Evolutionary conservation across 805 yeast genomes (phyloP), one percentile per base, ranked within the genome.

Genomic region (Candida glaebosa): DNA sequence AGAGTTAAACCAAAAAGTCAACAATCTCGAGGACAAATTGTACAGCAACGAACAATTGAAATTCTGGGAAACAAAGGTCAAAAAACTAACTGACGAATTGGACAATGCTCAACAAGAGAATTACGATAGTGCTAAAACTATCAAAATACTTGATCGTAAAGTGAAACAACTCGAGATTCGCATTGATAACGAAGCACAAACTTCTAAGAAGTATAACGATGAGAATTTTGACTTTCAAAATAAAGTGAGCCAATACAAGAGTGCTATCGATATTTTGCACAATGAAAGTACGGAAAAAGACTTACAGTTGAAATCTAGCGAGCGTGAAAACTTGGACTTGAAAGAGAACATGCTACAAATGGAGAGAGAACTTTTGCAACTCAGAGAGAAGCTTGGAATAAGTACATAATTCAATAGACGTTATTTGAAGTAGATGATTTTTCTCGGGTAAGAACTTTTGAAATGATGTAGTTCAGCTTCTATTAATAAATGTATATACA

Each of bases 11-110:
- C 42, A 45, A 12, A 76, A 77, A 48, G 63, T 78, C 8, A 57
- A 65, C 20, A 67, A 63, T 4, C 53, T 77, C 19, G 81, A 81
- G 48, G 65, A 61, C 1, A 75, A 76, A 44, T 58, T 77, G 17
- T 69, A 71, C 39, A 70, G 72, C 42, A 67, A 73, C 19, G 73
- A 74, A 31, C 83, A 81, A 51, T 72, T 77, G 48, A 75, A 72
- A 47, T 78, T 74, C 44, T 84, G 90, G 87, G 69, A 76, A 37
- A 56, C 63, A 2, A 78, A 82, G 46, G 68, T 83, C 7, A 61
- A 67, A 18, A 75, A 69, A 14, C 61, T 85, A 38, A 85, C 81
- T 41, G 60, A 58, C 10, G 70, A 75, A 35, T 57, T 83, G 8
- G 74, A 75, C 31, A 47, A 62, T 5, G 71, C 77, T 26, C 72